phyloP scores from a whole-genome alignment of 2,329 filamentous ascomycete species.

The Metarhizium rileyi region DNA sequence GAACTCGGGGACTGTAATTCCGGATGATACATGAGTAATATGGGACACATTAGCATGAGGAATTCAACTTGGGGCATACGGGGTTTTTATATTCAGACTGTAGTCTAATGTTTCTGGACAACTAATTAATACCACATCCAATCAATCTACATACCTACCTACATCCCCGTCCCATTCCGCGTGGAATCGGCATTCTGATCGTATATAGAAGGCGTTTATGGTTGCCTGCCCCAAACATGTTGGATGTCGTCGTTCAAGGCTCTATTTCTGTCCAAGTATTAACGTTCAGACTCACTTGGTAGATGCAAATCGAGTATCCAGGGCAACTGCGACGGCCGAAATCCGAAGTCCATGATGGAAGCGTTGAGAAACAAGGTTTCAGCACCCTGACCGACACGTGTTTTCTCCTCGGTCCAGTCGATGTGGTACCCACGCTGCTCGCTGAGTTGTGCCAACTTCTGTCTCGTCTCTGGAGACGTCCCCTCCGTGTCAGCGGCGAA shows the following conservation, averaged over 20 bases:
- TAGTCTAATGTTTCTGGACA: conserved; percentile 4
- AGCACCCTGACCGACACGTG: conserved; percentile 23
- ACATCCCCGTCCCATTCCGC: too few relatives aligned
- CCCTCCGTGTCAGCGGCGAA: conserved; percentile 12
- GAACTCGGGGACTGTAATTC: not conserved
- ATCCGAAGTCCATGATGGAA: conserved; percentile 36
- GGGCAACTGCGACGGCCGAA: conserved; percentile 35
- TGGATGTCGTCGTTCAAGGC: too few relatives aligned
- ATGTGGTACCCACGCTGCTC: conserved; percentile 23
- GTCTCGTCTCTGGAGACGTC: conserved; percentile 7
- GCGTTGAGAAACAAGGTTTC: conserved; percentile 54
- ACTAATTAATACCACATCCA: conserved; percentile 1
- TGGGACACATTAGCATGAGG: not conserved
- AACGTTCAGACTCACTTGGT: conserved; percentile 4
- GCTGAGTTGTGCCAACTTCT: conserved; percentile 12
- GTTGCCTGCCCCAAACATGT: not conserved
- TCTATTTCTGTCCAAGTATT: not conserved
- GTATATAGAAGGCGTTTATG: too few relatives aligned
- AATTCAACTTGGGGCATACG: not conserved
- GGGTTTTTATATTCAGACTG: not conserved
- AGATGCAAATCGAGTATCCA: conserved; percentile 45
- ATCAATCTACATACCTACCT: too few relatives aligned
- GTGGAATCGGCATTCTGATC: too few relatives aligned
- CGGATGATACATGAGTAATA: conserved; percentile 1
- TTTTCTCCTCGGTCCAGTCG: conserved; percentile 27